These are phyloP conservation scores for Gomphus bonarii DNA, from an alignment of 1,284 basidiomycete genomes.

Conservation along the genomic window DNA sequence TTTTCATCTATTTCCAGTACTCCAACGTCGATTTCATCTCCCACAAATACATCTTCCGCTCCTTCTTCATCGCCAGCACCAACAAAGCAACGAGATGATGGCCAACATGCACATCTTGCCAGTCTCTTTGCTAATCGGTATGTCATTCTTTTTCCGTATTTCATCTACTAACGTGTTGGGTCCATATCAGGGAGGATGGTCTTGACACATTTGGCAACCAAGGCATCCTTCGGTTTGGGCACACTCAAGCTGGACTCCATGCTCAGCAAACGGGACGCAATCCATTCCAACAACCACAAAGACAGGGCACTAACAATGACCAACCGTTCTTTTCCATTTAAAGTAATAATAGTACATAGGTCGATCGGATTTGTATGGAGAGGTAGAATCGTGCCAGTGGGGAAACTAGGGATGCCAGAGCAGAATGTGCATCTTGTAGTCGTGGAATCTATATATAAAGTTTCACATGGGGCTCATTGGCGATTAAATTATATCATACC, in stretches of 20 bases:
- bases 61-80: slow-evolving; percentile 26
- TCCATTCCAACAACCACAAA: slow-evolving; percentile 57
- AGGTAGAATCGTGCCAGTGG: background rate
- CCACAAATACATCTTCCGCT: slow-evolving; percentile 22
- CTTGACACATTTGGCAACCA: slow-evolving; percentile 91
- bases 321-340: slow-evolving; percentile 81
- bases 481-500: too few species aligned
- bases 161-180: background rate
- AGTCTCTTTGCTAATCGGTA: slow-evolving; percentile 65
- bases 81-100: slow-evolving; percentile 30
- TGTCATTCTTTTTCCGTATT: background rate
- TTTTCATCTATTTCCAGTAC: slow-evolving; percentile 52
- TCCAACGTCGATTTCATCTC: slow-evolving; percentile 40
- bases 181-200: slow-evolving; percentile 54
- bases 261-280: slow-evolving; percentile 62
- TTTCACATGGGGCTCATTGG: too few species aligned
- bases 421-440: background rate
- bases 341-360: background rate
- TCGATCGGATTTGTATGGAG: background rate
- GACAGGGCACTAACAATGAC: slow-evolving; percentile 41
- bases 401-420: background rate
- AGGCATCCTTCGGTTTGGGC: slow-evolving; percentile 67
- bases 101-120: slow-evolving; percentile 72
- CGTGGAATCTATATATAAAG: background rate
- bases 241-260: slow-evolving; percentile 48